Evolutionary conservation across 208 protist genomes (phyloP).

Genomic region (Leishmania martiniquensis): DNA sequence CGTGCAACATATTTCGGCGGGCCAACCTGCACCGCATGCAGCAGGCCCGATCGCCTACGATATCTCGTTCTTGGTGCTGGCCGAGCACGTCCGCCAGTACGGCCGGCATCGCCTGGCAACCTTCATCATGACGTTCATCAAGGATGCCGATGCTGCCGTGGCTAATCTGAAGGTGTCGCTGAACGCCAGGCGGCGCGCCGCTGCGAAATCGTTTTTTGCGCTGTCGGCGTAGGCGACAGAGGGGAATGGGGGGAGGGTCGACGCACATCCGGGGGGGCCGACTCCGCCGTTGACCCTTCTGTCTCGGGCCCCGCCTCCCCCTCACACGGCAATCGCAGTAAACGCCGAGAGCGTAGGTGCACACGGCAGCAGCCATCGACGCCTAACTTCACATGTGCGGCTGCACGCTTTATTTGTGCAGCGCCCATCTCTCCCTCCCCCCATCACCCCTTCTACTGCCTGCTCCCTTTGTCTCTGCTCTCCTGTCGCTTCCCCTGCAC

Average conservation of each 20-base stretch:
- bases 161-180: constrained; percentile 93
- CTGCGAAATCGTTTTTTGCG: constrained; percentile 43
- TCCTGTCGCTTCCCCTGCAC: background rate
- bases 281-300: background rate
- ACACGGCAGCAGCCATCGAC: background rate
- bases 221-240: background rate
- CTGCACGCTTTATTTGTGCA: background rate
- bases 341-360: background rate
- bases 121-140: constrained; percentile 96
- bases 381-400: background rate
- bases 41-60: background rate
- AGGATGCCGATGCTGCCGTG: constrained; percentile 97
- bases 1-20: background rate
- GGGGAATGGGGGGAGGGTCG: background rate
- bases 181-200: constrained; percentile 41
- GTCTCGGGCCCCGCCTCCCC: background rate
- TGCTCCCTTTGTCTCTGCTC: background rate
- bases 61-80: constrained; percentile 20
- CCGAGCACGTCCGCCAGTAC: constrained; percentile 94
- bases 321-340: background rate
- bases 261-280: background rate
- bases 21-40: background rate
- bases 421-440: background rate
- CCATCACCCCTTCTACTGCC: background rate
- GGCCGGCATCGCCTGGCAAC: constrained; percentile 95